A percentile compares a stretch with the other conserved stretches of the same genome.
These are phyloP conservation scores for Rhodotorula kratochvilovae DNA, from an alignment of 768 basidiomycete genomes.

Conservation along the genomic window DNA sequence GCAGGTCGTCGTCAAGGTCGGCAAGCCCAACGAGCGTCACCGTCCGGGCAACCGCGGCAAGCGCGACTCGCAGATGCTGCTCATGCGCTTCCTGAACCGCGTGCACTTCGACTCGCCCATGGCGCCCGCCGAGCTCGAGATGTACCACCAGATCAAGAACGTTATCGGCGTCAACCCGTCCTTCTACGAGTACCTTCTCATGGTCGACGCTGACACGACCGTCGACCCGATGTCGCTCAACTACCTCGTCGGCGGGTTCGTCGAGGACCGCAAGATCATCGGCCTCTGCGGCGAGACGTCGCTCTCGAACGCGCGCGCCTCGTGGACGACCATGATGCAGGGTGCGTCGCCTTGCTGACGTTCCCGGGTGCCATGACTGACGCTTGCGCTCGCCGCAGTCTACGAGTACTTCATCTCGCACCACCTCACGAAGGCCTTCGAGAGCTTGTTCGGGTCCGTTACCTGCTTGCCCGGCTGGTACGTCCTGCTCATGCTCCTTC, in stretches of 20 bases:
- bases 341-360: constrained; percentile 76
- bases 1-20: constrained; percentile 69
- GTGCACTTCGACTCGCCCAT: constrained; percentile 95
- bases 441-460: constrained; percentile 91
- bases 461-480: constrained; percentile 98
- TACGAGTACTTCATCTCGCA: constrained; percentile 99
- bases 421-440: constrained; percentile 96
- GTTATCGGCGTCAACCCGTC: constrained; percentile 98
- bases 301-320: constrained; percentile 88
- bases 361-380: constrained; percentile 66
- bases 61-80: constrained; percentile 90
- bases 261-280: constrained; percentile 49
- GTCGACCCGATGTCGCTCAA: constrained; percentile 83
- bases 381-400: constrained; percentile 57
- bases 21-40: constrained; percentile 87
- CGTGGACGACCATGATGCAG: constrained; percentile 79
- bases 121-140: constrained; percentile 94
- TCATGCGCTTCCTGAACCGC: constrained; percentile 98
- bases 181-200: constrained; percentile 85
- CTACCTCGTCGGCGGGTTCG: constrained; percentile 75
- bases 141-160: constrained; percentile 99
- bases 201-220: constrained; percentile 90
- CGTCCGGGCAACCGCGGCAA: constrained; percentile 97
- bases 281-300: constrained; percentile 95
- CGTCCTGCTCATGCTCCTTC: constrained; percentile 80